Percentiles rank a stretch among this genome's conserved stretches.
Evolutionary conservation across 176 grass and related monocot genomes (phyloP).

Genomic region (Coix lacrymajobi): DNA sequence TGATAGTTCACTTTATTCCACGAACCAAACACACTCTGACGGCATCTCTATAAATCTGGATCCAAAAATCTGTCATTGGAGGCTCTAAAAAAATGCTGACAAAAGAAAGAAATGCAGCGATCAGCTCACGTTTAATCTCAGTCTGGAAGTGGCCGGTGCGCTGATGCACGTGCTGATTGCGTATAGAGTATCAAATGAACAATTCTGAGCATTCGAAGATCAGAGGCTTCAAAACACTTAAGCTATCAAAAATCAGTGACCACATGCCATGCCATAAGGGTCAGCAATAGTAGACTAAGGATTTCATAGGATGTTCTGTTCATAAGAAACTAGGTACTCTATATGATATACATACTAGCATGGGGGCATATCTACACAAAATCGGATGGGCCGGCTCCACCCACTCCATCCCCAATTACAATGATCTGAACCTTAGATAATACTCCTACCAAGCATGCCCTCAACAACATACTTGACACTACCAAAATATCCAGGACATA

Average conservation of each 20-base stretch:
- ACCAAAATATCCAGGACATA: background rate
- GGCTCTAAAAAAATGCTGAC: no score
- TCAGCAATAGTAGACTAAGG: background rate
- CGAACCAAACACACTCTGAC: no score
- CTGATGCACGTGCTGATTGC: background rate
- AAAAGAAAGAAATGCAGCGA: no score
- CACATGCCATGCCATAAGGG: background rate
- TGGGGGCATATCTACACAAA: slow-evolving; percentile 40
- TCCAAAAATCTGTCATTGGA: no score
- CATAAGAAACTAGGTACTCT: background rate
- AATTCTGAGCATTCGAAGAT: background rate
- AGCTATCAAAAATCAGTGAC: background rate
- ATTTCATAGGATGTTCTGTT: background rate
- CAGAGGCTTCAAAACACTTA: background rate
- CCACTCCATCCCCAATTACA: slow-evolving; percentile 30
- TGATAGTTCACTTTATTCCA: no score
- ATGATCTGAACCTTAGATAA: slow-evolving; percentile 7
- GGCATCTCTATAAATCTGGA: no score
- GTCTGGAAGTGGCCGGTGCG: background rate
- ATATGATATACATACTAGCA: slow-evolving; percentile 22
- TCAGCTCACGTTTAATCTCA: background rate
- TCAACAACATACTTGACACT: background rate
- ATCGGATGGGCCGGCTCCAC: slow-evolving; percentile 22
- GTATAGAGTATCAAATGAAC: background rate
- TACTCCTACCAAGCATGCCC: background rate